Evolutionary conservation across 2,329 filamentous ascomycete genomes (phyloP), one percentile per base, ranked within the genome.

Genomic region (Xylariaceae sp.): DNA sequence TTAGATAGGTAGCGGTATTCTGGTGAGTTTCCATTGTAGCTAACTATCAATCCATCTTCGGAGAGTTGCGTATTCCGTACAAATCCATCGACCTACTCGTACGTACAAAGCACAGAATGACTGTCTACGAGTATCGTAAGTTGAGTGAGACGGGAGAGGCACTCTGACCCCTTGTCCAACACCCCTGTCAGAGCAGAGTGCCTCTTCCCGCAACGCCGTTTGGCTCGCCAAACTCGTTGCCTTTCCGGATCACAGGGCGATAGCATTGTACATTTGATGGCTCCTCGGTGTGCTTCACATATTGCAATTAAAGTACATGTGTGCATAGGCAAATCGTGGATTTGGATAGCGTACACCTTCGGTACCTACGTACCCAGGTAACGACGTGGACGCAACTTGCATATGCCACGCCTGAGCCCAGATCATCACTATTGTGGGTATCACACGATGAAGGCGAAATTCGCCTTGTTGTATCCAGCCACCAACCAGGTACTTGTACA

Each of bases 381-480:
- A 23, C 15, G 47, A 18, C 13, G 23, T 3, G 7, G 49, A 11
- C 37, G 13, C 37, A 42, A 42, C 5, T 23, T 8, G 13, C 34
- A 34, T 51, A 57, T 7, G 9, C 42, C 7, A 23, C 42, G 18
- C 35, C 51, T 18, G 10, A 59, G 53, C 13, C 18, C 11, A 45
- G 45, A 47, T 34, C 30, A 57, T 55, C 44, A 53, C 50, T 30
- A 51, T 52, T 55, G 51, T 37, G 49, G 50, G 23, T 56, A 30
- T 58, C 48, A 54, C 55, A 62, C 44, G 48, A 57, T 53, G 55
- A 51, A 57, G 49, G 51, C 51, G 48, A 42, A 35, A 48, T 57
- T 49, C 51, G 51, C 56, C 58, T 49, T 63, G 8, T 59, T 59
- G 59, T 60, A 62, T 61, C 58, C 62, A 58, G 51, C 56, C 51